Conservation (phyloP, 129 eudicot genomes). For the Centella asiatica region DNA sequence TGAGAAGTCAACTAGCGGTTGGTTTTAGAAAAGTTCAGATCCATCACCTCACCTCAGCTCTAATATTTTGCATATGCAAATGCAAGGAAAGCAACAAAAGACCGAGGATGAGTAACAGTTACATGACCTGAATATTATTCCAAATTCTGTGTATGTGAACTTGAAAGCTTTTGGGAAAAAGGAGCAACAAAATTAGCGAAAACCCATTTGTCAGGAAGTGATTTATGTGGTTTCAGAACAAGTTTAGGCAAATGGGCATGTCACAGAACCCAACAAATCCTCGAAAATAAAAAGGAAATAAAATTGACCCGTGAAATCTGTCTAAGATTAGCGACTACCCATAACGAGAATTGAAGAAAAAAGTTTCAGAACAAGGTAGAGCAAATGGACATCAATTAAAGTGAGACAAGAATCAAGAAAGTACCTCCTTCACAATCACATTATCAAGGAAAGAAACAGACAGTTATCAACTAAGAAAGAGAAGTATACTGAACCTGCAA, state of each 20-base stretch:
- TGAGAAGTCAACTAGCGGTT: slow-evolving; percentile 42
- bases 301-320: slow-evolving; percentile 3
- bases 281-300: neutral
- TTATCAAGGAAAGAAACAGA: slow-evolving; percentile 24
- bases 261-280: slow-evolving; percentile 17
- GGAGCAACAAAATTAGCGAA: slow-evolving; percentile 42
- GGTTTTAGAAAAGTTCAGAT: slow-evolving; percentile 29
- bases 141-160: slow-evolving; percentile 14
- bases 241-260: slow-evolving; percentile 31
- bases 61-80: slow-evolving; percentile 22
- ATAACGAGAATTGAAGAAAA: slow-evolving; percentile 17
- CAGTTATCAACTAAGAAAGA: slow-evolving; percentile 13
- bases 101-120: slow-evolving; percentile 12
- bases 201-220: slow-evolving; percentile 35
- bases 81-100: slow-evolving; percentile 25
- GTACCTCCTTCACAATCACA: slow-evolving; percentile 29
- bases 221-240: slow-evolving; percentile 19
- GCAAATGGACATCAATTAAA: slow-evolving; percentile 23
- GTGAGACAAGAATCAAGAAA: slow-evolving; percentile 3
- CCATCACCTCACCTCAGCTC: slow-evolving; percentile 28
- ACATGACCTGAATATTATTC: slow-evolving; percentile 31
- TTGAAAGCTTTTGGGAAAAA: neutral
- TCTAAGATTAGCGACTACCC: slow-evolving; percentile 34
- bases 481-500: slow-evolving; percentile 13
- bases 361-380: slow-evolving; percentile 6